Conservation (phyloP, 768 basidiomycete genomes). For the Flagelloscypha sp. region DNA sequence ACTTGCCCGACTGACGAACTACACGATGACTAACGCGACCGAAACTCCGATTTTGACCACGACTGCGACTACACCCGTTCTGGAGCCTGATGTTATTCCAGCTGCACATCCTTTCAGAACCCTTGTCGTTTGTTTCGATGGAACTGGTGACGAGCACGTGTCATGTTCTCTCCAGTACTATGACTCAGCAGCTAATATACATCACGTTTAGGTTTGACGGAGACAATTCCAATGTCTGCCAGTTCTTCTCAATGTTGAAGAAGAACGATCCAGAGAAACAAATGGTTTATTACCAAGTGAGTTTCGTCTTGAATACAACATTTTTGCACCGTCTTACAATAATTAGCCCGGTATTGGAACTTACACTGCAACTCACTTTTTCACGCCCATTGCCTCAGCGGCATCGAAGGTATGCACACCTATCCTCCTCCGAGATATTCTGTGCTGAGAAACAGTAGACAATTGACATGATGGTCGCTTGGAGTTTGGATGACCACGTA, state of each 20-base stretch:
- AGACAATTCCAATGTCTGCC: constrained; percentile 49
- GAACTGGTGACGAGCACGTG: constrained; percentile 48
- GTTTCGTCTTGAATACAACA: neutral
- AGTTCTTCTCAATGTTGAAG: constrained; percentile 41
- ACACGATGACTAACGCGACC: too few relatives aligned
- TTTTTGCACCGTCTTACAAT: neutral
- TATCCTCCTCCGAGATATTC: neutral
- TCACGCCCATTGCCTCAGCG: constrained; percentile 25
- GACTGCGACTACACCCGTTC: too few relatives aligned
- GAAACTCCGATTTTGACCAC: too few relatives aligned
- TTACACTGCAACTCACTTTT: constrained; percentile 32
- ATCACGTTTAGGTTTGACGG: too few relatives aligned
- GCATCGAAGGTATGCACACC: constrained; percentile 30
- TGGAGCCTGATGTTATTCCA: constrained; percentile 25
- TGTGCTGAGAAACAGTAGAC: constrained; percentile 20
- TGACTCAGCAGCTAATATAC: too few relatives aligned
- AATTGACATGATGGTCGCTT: constrained; percentile 42
- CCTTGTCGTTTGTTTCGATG: constrained; percentile 49
- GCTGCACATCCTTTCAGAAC: constrained; percentile 31
- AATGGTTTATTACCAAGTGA: constrained; percentile 51
- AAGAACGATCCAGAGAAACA: constrained; percentile 45
- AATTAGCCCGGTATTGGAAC: constrained; percentile 47
- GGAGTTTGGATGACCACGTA: constrained; percentile 40
- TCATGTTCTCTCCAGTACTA: too few relatives aligned
- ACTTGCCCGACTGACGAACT: too few relatives aligned